These are phyloP conservation scores for Hortaea sp. DNA, from an alignment of 2,329 filamentous ascomycete genomes.

Conservation along the genomic window DNA sequence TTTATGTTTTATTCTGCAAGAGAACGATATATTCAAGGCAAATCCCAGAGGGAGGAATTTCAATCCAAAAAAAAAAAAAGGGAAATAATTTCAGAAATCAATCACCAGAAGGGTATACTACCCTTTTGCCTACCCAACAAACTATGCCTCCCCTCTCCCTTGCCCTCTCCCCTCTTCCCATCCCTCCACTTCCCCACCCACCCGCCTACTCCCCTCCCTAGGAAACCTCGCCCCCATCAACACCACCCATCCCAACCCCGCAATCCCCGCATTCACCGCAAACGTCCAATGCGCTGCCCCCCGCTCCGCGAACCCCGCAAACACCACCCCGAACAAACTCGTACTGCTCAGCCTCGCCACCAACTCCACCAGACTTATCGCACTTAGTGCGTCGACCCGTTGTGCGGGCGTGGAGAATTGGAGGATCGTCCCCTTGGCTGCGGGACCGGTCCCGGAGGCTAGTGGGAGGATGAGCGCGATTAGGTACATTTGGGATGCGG, in stretches of 20 bases:
- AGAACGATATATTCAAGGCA: no score
- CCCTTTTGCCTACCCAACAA: no score
- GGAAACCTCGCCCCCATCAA: constrained; percentile 38
- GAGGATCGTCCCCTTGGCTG: constrained; percentile 63
- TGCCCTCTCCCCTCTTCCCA: not conserved
- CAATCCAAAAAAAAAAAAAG: no score
- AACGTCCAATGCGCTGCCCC: constrained; percentile 56
- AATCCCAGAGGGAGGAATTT: no score
- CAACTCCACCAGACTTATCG: constrained; percentile 61
- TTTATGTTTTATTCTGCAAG: no score
- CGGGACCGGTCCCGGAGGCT: constrained; percentile 57
- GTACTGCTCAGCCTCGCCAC: constrained; percentile 53
- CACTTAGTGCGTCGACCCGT: constrained; percentile 56
- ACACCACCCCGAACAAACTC: constrained; percentile 57
- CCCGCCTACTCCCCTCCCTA: constrained; percentile 24
- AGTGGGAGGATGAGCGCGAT: constrained; percentile 56
- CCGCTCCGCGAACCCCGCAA: constrained; percentile 51
- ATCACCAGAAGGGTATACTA: no score
- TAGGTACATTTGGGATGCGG: constrained; percentile 60
- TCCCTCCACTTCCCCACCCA: constrained; percentile 7
- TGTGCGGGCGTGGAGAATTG: constrained; percentile 56
- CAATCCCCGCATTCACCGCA: constrained; percentile 54
- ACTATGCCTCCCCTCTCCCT: not conserved
- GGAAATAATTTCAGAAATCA: no score
- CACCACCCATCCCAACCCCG: constrained; percentile 41